Percentiles rank a stretch among this genome's conserved stretches.
Conservation (phyloP, 257 asterid genomes). For the Scutellaria minor region DNA sequence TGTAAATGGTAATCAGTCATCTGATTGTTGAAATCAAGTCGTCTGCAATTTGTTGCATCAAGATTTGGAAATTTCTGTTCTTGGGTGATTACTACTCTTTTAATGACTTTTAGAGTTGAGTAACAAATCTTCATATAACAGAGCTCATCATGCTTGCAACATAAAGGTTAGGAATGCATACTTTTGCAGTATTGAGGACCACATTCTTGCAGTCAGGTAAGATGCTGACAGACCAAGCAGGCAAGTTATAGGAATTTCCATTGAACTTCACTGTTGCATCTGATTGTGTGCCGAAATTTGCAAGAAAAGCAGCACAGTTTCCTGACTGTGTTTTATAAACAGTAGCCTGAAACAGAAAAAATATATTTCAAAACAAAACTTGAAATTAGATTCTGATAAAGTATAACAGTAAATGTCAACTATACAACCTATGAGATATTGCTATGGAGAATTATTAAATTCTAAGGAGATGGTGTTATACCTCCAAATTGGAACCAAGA, state of each 20-base stretch:
- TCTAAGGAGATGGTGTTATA: slow-evolving; percentile 26
- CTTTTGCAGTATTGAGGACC: slow-evolving; percentile 78
- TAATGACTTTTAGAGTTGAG: not conserved
- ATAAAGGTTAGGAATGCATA: slow-evolving; percentile 36
- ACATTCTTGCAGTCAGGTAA: slow-evolving; percentile 89
- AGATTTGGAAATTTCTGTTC: not conserved
- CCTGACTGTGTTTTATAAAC: slow-evolving; percentile 75
- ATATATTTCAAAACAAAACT: no score
- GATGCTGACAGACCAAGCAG: slow-evolving; percentile 96
- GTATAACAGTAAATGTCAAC: no score
- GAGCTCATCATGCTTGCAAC: slow-evolving; percentile 1
- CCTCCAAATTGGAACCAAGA: slow-evolving; percentile 74
- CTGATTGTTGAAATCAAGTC: not conserved
- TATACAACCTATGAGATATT: no score
- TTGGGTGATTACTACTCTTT: not conserved
- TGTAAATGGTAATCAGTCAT: not conserved
- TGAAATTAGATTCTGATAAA: no score
- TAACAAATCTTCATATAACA: not conserved
- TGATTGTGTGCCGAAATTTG: slow-evolving; percentile 63
- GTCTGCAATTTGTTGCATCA: not conserved
- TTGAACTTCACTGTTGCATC: slow-evolving; percentile 65
- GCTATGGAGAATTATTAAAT: no score
- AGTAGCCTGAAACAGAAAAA: slow-evolving; percentile 57
- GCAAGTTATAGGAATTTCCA: slow-evolving; percentile 70
- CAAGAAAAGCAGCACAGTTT: slow-evolving; percentile 77